phyloP scores from a whole-genome alignment of 2,329 filamentous ascomycete genomes.

The Talaromyces sp. region DNA sequence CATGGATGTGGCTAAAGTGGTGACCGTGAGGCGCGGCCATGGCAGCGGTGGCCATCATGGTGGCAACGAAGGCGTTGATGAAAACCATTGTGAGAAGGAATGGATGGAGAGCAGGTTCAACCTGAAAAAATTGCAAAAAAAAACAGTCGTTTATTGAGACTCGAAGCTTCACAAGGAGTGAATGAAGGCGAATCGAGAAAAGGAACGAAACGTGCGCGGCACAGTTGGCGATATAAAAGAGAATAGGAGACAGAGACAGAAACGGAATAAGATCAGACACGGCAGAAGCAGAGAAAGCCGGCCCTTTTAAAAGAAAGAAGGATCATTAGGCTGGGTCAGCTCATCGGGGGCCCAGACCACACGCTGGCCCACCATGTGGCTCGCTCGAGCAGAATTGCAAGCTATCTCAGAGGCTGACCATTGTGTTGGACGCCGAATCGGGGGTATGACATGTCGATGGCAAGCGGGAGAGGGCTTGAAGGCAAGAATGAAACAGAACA shows the following conservation, averaged over 20 bases:
- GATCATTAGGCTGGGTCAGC: neutral
- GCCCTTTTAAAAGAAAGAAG: slow-evolving; percentile 2
- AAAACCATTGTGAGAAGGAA: slow-evolving; percentile 31
- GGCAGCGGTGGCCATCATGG: slow-evolving; percentile 30
- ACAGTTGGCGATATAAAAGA: neutral
- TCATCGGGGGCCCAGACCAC: neutral
- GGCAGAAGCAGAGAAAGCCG: neutral
- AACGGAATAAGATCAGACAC: neutral
- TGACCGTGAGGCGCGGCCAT: slow-evolving; percentile 27
- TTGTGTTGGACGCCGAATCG: neutral
- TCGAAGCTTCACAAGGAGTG: slow-evolving; percentile 9
- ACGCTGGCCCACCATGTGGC: neutral
- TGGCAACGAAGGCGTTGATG: slow-evolving; percentile 30
- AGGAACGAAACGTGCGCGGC: slow-evolving; percentile 10
- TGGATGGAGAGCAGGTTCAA: slow-evolving; percentile 6
- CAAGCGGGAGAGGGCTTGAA: neutral
- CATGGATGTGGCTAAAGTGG: slow-evolving; percentile 13
- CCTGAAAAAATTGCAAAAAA: slow-evolving; percentile 2
- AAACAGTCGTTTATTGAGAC: neutral
- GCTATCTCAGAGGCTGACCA: neutral
- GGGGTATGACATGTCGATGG: neutral
- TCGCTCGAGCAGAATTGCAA: neutral
- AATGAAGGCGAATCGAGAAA: slow-evolving; percentile 2
- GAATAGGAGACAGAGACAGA: neutral
- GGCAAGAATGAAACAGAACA: neutral